Conservation (phyloP, 768 basidiomycete species). For the Mycena floridula region DNA sequence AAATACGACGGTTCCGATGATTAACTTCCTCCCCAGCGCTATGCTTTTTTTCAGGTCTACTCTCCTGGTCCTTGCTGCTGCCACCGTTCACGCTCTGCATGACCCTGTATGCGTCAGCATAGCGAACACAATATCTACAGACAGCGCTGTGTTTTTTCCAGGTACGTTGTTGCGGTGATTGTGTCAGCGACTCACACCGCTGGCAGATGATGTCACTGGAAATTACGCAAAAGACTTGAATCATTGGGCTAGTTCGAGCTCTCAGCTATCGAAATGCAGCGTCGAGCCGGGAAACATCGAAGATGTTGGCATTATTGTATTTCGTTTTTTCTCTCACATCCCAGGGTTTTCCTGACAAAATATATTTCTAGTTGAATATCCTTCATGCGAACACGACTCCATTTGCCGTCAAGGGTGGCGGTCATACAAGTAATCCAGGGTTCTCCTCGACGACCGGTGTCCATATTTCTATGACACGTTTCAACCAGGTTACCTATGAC, state of each 20-base stretch:
- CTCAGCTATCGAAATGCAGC: constrained; percentile 39
- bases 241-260: constrained; percentile 49
- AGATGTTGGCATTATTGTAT: constrained; percentile 46
- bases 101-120: too few species aligned
- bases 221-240: constrained; percentile 36
- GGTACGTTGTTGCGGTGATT: too few species aligned
- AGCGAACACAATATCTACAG: too few species aligned
- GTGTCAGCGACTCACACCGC: too few species aligned
- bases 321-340: constrained; percentile 9
- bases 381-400: constrained; percentile 37
- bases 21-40: too few species aligned
- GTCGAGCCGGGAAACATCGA: constrained; percentile 51
- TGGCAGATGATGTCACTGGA: constrained; percentile 16
- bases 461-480: constrained; percentile 49
- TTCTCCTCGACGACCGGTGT: constrained; percentile 59
- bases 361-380: constrained; percentile 35
- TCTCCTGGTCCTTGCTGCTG: too few species aligned
- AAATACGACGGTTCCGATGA: too few species aligned
- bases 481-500: constrained; percentile 39
- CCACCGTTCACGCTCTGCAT: too few species aligned
- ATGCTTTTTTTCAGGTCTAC: too few species aligned
- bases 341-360: neutral
- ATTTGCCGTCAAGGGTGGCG: constrained; percentile 64
- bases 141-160: too few species aligned
- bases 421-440: constrained; percentile 47